Base-by-base conservation (phyloP, 2,329 filamentous ascomycete genomes). In the Botryotinia globosa region DNA sequence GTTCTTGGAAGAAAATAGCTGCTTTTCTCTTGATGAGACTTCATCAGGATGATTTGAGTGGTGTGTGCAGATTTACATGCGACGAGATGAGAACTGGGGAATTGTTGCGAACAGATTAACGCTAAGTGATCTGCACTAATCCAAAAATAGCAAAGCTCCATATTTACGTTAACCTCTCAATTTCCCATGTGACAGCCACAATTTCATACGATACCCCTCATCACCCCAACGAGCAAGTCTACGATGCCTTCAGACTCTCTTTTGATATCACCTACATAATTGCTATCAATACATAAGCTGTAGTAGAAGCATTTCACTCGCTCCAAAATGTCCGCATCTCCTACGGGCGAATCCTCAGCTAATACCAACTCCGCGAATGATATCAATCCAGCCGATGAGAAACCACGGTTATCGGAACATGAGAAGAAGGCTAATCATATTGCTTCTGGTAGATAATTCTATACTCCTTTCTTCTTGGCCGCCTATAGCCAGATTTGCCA, bases 401-500 rank as follows among this genome's bases (percentile, higher is more conserved):
- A 90, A 77, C 87, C 90, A 54, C 87, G 90, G 75, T 83, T 93
- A 74, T 90, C 89, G 64, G 90, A 92, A 77, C 85, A 88, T 74
- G 89, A 92, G 79, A 92, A 92, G 85, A 92, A 92, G 80, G 88
- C 87, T 78, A 92, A 93, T 79, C 91, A 92, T 82, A 92, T 92
- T 77, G 87, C 88, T 37, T 91, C 89, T 7, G 80, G 80, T 81
- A 76, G 34, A 58, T 44, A 42, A 8, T 58, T 56, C 7, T 51
- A 32, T 22, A 16, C 7, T 1, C 3, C 51, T 54, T 42, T 9
- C 25, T 56, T 25, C 25, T 44, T 12, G 10, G 29, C 1, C 37
- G 5, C 22, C 25, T 10, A 42, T 1, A 3, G 12, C 22, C 25
- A 65, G 6, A 29, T 25, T 16, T 25, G 9, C 37, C 25, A 4